Evolutionary conservation across 805 yeast genomes (phyloP).

Genomic region (Tetrapisispora phaffii): DNA sequence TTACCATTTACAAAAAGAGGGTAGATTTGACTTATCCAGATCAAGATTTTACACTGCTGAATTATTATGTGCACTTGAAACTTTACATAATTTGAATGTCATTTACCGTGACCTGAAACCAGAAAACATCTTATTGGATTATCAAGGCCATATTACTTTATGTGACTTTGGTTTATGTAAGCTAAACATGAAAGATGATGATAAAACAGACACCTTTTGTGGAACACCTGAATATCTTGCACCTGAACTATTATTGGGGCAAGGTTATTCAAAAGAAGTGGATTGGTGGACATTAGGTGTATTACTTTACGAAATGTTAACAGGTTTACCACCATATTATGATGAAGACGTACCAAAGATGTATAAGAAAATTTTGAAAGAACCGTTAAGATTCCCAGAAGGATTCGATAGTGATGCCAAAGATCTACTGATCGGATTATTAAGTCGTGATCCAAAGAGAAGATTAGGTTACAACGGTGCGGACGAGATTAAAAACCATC

Average conservation of each 20-base stretch:
- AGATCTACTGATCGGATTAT: slow-evolving; percentile 58
- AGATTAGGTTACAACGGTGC: slow-evolving; percentile 75
- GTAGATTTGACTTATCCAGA: slow-evolving; percentile 76
- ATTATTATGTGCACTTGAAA: slow-evolving; percentile 81
- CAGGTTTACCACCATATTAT: slow-evolving; percentile 92
- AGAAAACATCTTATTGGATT: slow-evolving; percentile 83
- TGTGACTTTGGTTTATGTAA: slow-evolving; percentile 96
- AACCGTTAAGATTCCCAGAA: slow-evolving; percentile 77
- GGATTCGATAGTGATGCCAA: slow-evolving; percentile 77
- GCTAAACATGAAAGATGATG: slow-evolving; percentile 81
- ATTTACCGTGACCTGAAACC: slow-evolving; percentile 93
- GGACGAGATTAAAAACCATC: slow-evolving; percentile 67
- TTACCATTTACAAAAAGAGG: slow-evolving; percentile 83
- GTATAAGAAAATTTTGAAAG: slow-evolving; percentile 86
- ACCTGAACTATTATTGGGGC: slow-evolving; percentile 80
- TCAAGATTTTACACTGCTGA: slow-evolving; percentile 91
- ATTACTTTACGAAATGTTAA: slow-evolving; percentile 87
- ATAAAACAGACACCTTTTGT: slow-evolving; percentile 83
- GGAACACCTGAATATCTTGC: slow-evolving; percentile 97
- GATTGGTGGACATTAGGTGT: slow-evolving; percentile 99
- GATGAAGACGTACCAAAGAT: slow-evolving; percentile 84
- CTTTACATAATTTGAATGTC: slow-evolving; percentile 79
- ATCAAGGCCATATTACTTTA: slow-evolving; percentile 92
- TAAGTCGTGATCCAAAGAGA: slow-evolving; percentile 73
- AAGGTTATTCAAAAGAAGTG: slow-evolving; percentile 88